A percentile compares a stretch with the other conserved stretches of the same genome.
Evolutionary conservation across 352 stramenopile species (phyloP).

Genomic region (Hyaloperonospora brassicae): DNA sequence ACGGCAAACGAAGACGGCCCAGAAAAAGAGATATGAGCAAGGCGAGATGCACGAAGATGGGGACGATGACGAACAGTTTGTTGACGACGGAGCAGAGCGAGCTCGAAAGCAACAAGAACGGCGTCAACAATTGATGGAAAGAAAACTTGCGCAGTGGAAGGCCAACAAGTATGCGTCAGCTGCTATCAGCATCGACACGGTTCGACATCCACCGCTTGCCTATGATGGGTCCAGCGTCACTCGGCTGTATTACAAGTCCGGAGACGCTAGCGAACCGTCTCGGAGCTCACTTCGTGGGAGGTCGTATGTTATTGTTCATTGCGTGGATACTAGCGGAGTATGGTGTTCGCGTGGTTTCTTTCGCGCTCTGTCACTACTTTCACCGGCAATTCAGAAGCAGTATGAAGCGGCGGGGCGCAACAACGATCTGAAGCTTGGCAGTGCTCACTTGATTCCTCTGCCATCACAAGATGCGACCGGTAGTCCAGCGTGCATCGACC

Average conservation of each 20-base stretch:
- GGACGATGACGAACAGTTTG: constrained; percentile 23
- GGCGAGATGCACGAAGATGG: constrained; percentile 31
- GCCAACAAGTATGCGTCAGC: constrained; percentile 56
- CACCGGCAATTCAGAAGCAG: constrained; percentile 42
- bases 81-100: constrained; percentile 36
- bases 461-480: constrained; percentile 8
- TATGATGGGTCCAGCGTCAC: constrained; percentile 7
- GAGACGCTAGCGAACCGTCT: constrained; percentile 47
- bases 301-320: constrained; percentile 58
- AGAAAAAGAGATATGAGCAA: constrained; percentile 32
- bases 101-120: constrained; percentile 35
- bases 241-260: constrained; percentile 42
- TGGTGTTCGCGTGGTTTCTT: constrained; percentile 76
- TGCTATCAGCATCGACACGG: constrained; percentile 20
- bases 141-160: constrained; percentile 49
- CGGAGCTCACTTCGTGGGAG: constrained; percentile 12
- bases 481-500: constrained; percentile 10
- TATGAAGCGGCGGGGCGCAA: constrained; percentile 54
- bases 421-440: constrained; percentile 61
- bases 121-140: constrained; percentile 31
- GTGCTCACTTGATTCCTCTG: constrained; percentile 55
- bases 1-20: constrained; percentile 22
- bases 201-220: constrained; percentile 5
- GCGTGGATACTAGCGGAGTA: constrained; percentile 62
- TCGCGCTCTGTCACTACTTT: constrained; percentile 43